Evolutionary conservation across 1,284 basidiomycete species (phyloP).

Genomic region (Sporisorium exsertum): DNA sequence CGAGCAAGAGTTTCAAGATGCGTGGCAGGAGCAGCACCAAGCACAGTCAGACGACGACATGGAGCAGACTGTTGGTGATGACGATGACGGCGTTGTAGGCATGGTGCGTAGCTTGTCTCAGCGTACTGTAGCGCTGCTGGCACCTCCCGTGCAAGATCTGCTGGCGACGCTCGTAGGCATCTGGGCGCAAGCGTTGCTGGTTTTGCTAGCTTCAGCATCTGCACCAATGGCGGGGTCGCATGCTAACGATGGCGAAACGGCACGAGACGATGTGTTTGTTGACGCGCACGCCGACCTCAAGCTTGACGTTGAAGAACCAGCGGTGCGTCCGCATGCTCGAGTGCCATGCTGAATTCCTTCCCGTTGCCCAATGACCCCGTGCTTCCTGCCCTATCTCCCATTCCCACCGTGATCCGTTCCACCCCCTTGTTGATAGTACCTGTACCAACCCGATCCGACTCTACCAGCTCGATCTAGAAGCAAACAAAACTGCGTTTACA

Average conservation of each 20-base stretch:
- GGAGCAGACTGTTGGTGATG: not conserved
- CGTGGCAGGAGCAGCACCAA: conserved; percentile 4
- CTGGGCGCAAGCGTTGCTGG: conserved; percentile 33
- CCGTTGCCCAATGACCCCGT: not conserved
- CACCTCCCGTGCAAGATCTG: conserved; percentile 16
- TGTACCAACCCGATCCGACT: conserved; percentile 16
- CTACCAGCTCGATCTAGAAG: conserved; percentile 19
- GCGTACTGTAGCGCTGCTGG: conserved; percentile 19
- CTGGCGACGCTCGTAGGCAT: conserved; percentile 22
- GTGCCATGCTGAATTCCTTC: not conserved
- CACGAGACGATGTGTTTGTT: conserved; percentile 2
- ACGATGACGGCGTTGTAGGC: conserved; percentile 7
- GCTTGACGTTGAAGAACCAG: conserved; percentile 5
- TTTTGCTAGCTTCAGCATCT: conserved; percentile 11
- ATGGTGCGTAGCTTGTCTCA: conserved; percentile 31
- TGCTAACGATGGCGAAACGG: not conserved
- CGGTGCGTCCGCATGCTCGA: not conserved
- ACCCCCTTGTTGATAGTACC: not conserved
- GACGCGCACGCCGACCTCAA: conserved; percentile 13
- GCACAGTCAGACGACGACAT: not conserved
- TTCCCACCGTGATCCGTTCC: not conserved
- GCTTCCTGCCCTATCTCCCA: not conserved
- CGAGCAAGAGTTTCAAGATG: conserved; percentile 16
- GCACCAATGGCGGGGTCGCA: not conserved
- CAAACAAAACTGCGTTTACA: conserved; percentile 11